Conservation (phyloP, 2,329 filamentous ascomycete species). For the Verticillium nonalfalfae region DNA sequence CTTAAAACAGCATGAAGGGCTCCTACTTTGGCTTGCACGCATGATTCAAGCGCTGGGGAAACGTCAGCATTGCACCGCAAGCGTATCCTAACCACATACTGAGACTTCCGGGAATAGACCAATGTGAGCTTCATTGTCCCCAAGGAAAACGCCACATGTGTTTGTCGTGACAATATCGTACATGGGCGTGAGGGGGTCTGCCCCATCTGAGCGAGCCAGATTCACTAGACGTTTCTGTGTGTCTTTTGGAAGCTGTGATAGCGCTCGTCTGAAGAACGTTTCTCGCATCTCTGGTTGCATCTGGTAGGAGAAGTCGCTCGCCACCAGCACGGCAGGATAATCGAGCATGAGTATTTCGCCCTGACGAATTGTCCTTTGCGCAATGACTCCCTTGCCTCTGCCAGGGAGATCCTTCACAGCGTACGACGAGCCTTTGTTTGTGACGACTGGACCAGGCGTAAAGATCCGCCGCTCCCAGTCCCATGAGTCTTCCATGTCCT, state of each 20-base stretch:
- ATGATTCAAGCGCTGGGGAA: constrained; percentile 24
- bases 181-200: constrained; percentile 16
- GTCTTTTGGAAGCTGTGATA: constrained; percentile 17
- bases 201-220: constrained; percentile 17
- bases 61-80: background rate
- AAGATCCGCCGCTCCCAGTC: background rate
- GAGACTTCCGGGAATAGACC: constrained; percentile 25
- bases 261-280: constrained; percentile 16
- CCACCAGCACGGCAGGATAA: constrained; percentile 19
- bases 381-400: constrained; percentile 23
- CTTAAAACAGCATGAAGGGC: background rate
- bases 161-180: constrained; percentile 22
- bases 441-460: background rate
- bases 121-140: constrained; percentile 15
- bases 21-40: constrained; percentile 26
- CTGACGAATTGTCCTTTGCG: constrained; percentile 18
- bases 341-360: constrained; percentile 22
- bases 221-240: constrained; percentile 12
- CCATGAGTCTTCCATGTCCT: background rate
- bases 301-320: constrained; percentile 10
- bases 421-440: constrained; percentile 12
- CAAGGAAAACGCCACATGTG: constrained; percentile 18
- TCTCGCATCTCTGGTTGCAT: constrained; percentile 13
- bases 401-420: constrained; percentile 16
- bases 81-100: constrained; percentile 12